Conservation (phyloP, 768 basidiomycete genomes). For the Kwoniella sp. region DNA sequence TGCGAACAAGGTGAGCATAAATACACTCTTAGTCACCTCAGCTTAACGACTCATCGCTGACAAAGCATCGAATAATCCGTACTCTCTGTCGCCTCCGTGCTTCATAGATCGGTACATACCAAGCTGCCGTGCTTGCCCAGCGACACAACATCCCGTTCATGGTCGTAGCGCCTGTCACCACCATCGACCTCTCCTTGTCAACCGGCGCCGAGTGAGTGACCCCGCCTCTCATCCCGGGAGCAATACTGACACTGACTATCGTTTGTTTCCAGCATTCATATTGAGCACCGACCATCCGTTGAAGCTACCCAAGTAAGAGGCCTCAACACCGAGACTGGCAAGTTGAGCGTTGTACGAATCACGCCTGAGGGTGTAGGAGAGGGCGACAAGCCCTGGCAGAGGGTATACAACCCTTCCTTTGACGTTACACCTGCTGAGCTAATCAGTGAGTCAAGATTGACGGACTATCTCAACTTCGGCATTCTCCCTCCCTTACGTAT, state of each 20-base stretch:
- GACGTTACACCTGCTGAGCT: constrained; percentile 93
- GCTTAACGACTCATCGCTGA: too few species aligned
- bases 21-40: too few species aligned
- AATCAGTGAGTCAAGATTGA: constrained; percentile 73
- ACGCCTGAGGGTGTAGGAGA: constrained; percentile 64
- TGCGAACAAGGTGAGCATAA: constrained; percentile 81
- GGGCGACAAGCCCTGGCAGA: constrained; percentile 50
- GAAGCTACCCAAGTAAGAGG: constrained; percentile 90
- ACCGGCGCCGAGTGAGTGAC: constrained; percentile 66
- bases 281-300: constrained; percentile 83
- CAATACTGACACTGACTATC: neutral
- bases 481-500: neutral
- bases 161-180: constrained; percentile 89
- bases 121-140: constrained; percentile 83
- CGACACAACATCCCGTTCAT: constrained; percentile 87
- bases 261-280: constrained; percentile 67
- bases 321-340: constrained; percentile 63
- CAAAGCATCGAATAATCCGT: too few species aligned
- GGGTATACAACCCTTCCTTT: constrained; percentile 85
- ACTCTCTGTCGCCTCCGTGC: too few species aligned
- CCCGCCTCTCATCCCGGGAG: too few species aligned
- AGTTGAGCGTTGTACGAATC: constrained; percentile 79
- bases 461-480: neutral
- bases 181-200: constrained; percentile 77
- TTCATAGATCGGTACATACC: constrained; percentile 89